A percentile compares a stretch with the other conserved stretches of the same genome.
These are phyloP conservation scores for Pythium grandisporangium DNA, from an alignment of 352 stramenopile genomes.

Conservation along the genomic window DNA sequence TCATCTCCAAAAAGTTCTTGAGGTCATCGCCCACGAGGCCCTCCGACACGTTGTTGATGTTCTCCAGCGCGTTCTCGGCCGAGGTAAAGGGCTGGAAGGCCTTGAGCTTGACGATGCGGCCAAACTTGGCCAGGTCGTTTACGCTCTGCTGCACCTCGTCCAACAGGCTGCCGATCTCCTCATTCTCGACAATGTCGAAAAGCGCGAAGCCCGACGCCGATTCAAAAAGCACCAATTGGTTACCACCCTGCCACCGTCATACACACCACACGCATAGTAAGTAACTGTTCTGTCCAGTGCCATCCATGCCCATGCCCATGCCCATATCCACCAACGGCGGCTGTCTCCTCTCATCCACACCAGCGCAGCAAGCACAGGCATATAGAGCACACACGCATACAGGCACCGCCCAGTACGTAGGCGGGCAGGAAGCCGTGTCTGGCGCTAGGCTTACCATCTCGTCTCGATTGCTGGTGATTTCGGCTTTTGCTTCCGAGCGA, in stretches of 20 bases:
- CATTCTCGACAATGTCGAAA: constrained; percentile 97
- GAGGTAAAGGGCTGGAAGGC: constrained; percentile 99
- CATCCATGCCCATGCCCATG: neutral
- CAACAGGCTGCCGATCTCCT: constrained; percentile 92
- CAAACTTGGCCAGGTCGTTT: constrained; percentile 92
- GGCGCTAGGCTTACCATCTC: no score
- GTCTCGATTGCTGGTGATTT: no score
- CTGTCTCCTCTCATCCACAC: no score
- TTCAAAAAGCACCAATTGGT: constrained; percentile 95
- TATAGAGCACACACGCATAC: no score
- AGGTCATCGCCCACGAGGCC: constrained; percentile 90
- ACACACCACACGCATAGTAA: no score
- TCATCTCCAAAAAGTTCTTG: constrained; percentile 99
- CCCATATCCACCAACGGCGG: neutral
- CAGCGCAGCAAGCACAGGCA: no score
- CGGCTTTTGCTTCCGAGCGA: no score
- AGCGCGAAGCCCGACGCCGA: constrained; percentile 97
- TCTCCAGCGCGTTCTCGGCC: constrained; percentile 98
- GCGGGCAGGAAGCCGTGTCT: no score
- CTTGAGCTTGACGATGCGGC: constrained; percentile 98
- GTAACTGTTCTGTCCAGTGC: no score
- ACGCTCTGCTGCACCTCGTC: constrained; percentile 89
- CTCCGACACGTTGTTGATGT: constrained; percentile 99
- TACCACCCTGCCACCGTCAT: constrained; percentile 49
- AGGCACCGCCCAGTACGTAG: no score